Evolutionary conservation across 2,329 filamentous ascomycete genomes (phyloP), one percentile per base, ranked within the genome.

Genomic region (Sclerotinia trifoliorum): DNA sequence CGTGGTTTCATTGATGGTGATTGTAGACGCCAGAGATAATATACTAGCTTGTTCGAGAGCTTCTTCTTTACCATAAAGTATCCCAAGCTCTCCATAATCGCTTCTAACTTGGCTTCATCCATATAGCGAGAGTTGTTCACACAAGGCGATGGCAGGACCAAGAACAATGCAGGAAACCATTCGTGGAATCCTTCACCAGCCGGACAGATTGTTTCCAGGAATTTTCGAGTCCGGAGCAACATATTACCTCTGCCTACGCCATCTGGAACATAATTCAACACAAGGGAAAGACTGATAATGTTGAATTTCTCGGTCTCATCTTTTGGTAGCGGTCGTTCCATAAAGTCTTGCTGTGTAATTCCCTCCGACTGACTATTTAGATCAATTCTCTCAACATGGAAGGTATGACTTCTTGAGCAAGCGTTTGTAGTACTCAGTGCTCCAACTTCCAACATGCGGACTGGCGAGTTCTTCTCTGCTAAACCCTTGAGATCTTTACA

Each of bases 181-280:
- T 76, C 74, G 26, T 74, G 68, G 48, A 77, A 69, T 51, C 65
- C 65, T 49, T 52, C 58, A 57, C 70, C 67, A 51, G 64, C 39
- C 24, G 69, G 46, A 51, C 69, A 66, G 54, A 78, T 77, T 58
- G 75, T 72, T 56, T 80, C 85, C 56, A 96, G 81, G 76, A 97
- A 97, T 26, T 85, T 80, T 19, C 90, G 83, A 46, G 90, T 93
- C 52, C 91, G 86, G 65, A 85, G 83, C 65, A 99, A 85, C 95
- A 99, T 99, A 68, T 91, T 86, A 2, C 95, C 95, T 74, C 94
- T 86, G 5, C 84, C 85, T 44, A 80, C 80, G 3, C 93, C 85
- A 73, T 94, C 89, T 0, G 94, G 92, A 3, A 98, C 94, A 76
- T 93, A 99, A 79, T 99, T 99, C 71, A 99, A 83, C 6, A 99